These are phyloP conservation scores for Gryganskiella cystojenkinii DNA, from an alignment of 192 early-diverging fungal genomes.

Conservation along the genomic window DNA sequence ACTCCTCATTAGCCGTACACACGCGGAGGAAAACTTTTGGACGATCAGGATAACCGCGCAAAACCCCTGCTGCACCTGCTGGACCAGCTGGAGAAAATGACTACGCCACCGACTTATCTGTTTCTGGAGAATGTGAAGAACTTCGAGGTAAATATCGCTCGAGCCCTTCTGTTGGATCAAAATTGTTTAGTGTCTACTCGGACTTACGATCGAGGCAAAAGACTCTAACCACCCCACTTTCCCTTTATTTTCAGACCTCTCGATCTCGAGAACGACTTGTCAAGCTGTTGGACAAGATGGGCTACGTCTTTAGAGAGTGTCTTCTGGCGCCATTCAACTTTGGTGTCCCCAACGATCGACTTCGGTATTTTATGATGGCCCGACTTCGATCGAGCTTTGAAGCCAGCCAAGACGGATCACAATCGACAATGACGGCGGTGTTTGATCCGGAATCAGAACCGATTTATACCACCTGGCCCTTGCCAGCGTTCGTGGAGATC, in stretches of 20 bases:
- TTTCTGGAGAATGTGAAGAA: slow-evolving; percentile 86
- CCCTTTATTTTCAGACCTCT: slow-evolving; percentile 54
- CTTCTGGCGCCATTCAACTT: slow-evolving; percentile 78
- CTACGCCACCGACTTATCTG: slow-evolving; percentile 63
- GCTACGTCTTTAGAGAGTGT: slow-evolving; percentile 77
- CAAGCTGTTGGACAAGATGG: slow-evolving; percentile 58
- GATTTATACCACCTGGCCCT: slow-evolving; percentile 60
- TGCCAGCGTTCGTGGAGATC: slow-evolving; percentile 47
- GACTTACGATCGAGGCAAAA: too few relatives aligned
- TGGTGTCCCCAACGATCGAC: slow-evolving; percentile 81
- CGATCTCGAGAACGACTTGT: slow-evolving; percentile 69
- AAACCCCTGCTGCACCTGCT: slow-evolving; percentile 79
- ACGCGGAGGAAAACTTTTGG: slow-evolving; percentile 79
- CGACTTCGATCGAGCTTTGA: slow-evolving; percentile 29
- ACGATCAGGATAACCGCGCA: slow-evolving; percentile 76
- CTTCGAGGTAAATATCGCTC: slow-evolving; percentile 75
- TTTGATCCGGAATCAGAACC: slow-evolving; percentile 35
- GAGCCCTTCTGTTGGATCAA: too few relatives aligned
- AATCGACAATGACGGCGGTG: neutral
- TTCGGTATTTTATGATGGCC: slow-evolving; percentile 80
- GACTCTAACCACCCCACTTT: neutral
- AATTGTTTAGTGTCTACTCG: too few relatives aligned
- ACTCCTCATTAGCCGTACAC: slow-evolving; percentile 65
- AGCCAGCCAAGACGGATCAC: neutral
- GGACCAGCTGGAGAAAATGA: slow-evolving; percentile 66